Base-by-base conservation (phyloP, 257 asterid genomes). In the Voacanga thouarsii region DNA sequence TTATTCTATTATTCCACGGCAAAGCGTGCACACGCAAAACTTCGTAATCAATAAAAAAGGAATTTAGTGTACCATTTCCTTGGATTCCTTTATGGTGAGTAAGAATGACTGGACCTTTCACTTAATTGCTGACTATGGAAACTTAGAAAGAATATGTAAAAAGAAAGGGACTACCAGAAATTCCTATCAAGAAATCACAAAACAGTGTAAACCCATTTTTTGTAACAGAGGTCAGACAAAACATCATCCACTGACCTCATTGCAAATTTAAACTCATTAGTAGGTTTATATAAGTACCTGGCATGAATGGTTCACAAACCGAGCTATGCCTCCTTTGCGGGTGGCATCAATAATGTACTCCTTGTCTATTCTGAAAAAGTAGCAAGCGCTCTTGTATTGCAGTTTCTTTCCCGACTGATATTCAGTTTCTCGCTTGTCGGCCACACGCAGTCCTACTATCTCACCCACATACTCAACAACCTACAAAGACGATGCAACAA, bases 381-480 rank as follows among this genome's bases (percentile, higher is more conserved):
- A 90, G 76, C 92, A 90, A 57, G 91, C 96, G 81, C 91, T 82
- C 86, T 90, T 90, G 80, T 87, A 88, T 82, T 83, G 91, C 79
- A 87, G 6, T 71, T 87, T 90, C 82, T 84, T 90, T 71, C 93
- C 91, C 50, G 90, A 85, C 79, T 88, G 90, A 85, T 89, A 90
- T 74, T 89, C 96, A 15, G 77, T 76, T 87, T 90, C 96, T 82
- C 91, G 78, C 83, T 85, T 86, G 80, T 88, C 92, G 71, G 95
- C 87, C 85, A 90, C 95, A 1, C 86, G 90, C 71, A 78, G 83
- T 74, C 95, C 95, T 80, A 90, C 89, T 80, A 87, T 82, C 83
- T 90, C 95, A 26, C 95, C 92, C 65, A 90, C 86, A 49, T 88
- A 90, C 84, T 90, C 95, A 15, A 90, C 95, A 49, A 90, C 92